These are phyloP conservation scores for Malassezia restricta DNA, from an alignment of 1,284 basidiomycete genomes.

Conservation along the genomic window DNA sequence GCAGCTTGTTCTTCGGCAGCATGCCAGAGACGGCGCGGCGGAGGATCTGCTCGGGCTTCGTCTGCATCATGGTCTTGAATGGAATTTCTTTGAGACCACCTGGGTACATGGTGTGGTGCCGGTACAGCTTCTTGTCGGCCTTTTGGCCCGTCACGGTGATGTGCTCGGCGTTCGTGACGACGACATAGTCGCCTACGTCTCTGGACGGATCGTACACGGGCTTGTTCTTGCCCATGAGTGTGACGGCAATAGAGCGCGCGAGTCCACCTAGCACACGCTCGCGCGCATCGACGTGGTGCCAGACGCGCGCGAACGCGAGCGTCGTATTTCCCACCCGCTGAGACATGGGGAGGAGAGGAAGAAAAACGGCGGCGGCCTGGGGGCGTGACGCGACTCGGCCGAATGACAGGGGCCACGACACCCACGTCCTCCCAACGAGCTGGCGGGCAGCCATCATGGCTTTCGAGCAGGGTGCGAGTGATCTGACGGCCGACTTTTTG, in stretches of 20 bases:
- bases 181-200: constrained; percentile 70
- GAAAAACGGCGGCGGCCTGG: neutral
- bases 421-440: neutral
- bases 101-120: constrained; percentile 82
- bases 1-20: constrained; percentile 44
- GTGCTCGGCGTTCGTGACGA: constrained; percentile 77
- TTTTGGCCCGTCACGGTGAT: constrained; percentile 84
- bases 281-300: constrained; percentile 88
- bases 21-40: constrained; percentile 44
- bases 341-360: constrained; percentile 8
- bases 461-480: neutral
- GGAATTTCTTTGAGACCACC: constrained; percentile 64
- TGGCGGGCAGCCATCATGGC: neutral
- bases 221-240: constrained; percentile 98
- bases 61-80: constrained; percentile 47
- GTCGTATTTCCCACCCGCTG: constrained; percentile 52
- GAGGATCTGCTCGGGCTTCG: constrained; percentile 66
- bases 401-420: neutral
- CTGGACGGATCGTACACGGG: constrained; percentile 76
- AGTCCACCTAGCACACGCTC: constrained; percentile 83
- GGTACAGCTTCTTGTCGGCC: constrained; percentile 71
- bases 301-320: constrained; percentile 79
- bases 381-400: no score
- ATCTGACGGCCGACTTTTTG: constrained; percentile 44
- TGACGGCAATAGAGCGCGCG: constrained; percentile 80